These are phyloP conservation scores for Priceomyces medius DNA, from an alignment of 805 yeast genomes.

Conservation along the genomic window DNA sequence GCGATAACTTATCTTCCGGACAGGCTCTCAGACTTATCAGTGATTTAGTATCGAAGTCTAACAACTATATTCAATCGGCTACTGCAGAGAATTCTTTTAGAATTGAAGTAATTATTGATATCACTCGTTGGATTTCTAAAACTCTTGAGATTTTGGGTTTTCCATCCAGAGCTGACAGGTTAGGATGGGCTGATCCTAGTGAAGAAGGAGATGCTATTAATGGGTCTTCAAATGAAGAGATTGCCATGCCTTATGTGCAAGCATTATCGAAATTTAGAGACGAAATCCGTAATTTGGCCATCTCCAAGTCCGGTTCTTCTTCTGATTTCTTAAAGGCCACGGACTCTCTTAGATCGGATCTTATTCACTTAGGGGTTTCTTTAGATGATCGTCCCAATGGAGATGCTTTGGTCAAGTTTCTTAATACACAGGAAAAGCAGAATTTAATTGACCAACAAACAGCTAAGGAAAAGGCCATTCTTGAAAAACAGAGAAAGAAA, in stretches of 20 bases:
- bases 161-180: constrained; percentile 58
- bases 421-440: constrained; percentile 64
- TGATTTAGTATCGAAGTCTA: constrained; percentile 69
- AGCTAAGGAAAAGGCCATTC: constrained; percentile 58
- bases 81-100: constrained; percentile 44
- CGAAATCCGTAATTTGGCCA: constrained; percentile 71
- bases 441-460: constrained; percentile 62
- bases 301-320: constrained; percentile 47
- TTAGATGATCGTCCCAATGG: constrained; percentile 85
- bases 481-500: constrained; percentile 58
- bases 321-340: constrained; percentile 62
- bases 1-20: constrained; percentile 86
- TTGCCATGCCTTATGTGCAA: constrained; percentile 76
- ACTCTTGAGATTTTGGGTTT: constrained; percentile 77
- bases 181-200: constrained; percentile 73
- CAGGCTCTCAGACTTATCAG: constrained; percentile 61
- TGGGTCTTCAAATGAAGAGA: constrained; percentile 51
- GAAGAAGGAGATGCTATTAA: constrained; percentile 15
- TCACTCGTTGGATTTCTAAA: constrained; percentile 67
- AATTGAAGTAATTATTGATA: constrained; percentile 64
- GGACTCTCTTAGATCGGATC: constrained; percentile 70
- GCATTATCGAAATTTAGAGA: constrained; percentile 81
- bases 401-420: constrained; percentile 80
- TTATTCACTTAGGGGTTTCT: constrained; percentile 74
- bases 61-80: constrained; percentile 61